These are phyloP conservation scores for Phycomyces nitens DNA, from an alignment of 192 early-diverging fungal genomes.

Conservation along the genomic window DNA sequence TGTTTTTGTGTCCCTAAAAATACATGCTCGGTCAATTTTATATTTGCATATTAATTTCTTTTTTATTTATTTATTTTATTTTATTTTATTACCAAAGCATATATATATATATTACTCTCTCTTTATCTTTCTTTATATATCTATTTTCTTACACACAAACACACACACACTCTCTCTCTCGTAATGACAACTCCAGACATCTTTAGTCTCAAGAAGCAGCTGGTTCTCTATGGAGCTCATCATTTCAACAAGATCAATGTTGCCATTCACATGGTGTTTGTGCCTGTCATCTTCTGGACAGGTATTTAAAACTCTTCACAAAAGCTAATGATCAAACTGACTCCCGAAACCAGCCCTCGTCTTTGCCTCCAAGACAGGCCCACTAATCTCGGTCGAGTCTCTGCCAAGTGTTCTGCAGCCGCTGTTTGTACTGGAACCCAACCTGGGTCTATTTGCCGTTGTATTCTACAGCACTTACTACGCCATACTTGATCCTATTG, in stretches of 20 bases:
- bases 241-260: conserved; percentile 78
- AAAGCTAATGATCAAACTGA: conserved; percentile 52
- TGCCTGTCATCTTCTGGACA: conserved; percentile 88
- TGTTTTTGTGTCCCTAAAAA: no score
- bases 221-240: conserved; percentile 78
- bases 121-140: no score
- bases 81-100: no score
- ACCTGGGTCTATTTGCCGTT: conserved; percentile 44
- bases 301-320: conserved; percentile 72
- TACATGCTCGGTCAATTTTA: no score
- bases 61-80: no score
- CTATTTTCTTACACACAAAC: no score
- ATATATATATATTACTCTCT: no score
- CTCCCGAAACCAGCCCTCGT: conserved; percentile 43
- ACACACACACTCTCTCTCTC: no score
- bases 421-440: conserved; percentile 35
- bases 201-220: conserved; percentile 79
- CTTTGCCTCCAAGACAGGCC: conserved; percentile 44
- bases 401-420: conserved; percentile 33
- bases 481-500: conserved; percentile 64
- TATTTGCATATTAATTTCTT: no score
- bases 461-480: conserved; percentile 73
- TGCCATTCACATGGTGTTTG: conserved; percentile 81
- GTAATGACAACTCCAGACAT: conserved; percentile 41
- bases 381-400: conserved; percentile 40